Conservation (phyloP, 208 protist genomes). For the Histomonas meleagridis region DNA sequence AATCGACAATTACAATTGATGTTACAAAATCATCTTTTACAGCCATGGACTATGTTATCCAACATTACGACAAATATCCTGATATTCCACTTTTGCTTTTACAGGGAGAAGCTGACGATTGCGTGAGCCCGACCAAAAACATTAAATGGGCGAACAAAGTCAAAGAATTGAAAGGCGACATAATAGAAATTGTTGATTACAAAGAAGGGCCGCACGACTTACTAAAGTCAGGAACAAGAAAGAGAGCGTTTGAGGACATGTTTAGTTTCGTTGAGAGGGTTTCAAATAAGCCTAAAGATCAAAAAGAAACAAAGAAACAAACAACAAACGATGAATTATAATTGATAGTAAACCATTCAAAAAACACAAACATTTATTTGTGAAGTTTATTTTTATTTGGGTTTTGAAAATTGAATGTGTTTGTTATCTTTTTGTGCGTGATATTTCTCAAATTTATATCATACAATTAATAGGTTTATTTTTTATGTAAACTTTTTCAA, state of each 20-base stretch:
- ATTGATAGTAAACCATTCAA: too few relatives aligned
- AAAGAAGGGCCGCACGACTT: not conserved
- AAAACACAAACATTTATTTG: too few relatives aligned
- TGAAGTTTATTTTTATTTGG: too few relatives aligned
- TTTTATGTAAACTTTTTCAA: too few relatives aligned
- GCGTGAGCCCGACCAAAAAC: not conserved
- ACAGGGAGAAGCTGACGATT: not conserved
- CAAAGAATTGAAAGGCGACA: not conserved
- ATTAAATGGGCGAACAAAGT: not conserved
- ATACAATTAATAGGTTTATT: too few relatives aligned
- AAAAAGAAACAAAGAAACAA: too few relatives aligned
- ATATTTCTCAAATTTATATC: too few relatives aligned
- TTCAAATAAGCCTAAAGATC: too few relatives aligned
- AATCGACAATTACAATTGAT: not conserved
- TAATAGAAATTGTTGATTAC: not conserved
- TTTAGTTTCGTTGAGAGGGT: too few relatives aligned
- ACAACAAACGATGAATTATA: too few relatives aligned
- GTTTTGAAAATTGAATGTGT: too few relatives aligned
- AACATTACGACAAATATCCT: not conserved
- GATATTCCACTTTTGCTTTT: not conserved
- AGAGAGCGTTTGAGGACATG: not conserved
- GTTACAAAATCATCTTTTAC: not conserved
- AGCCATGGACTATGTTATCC: not conserved
- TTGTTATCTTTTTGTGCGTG: too few relatives aligned
- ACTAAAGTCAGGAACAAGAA: not conserved